phyloP scores from a whole-genome alignment of 78 protist species.

The Chrysochromulina tobinii region DNA sequence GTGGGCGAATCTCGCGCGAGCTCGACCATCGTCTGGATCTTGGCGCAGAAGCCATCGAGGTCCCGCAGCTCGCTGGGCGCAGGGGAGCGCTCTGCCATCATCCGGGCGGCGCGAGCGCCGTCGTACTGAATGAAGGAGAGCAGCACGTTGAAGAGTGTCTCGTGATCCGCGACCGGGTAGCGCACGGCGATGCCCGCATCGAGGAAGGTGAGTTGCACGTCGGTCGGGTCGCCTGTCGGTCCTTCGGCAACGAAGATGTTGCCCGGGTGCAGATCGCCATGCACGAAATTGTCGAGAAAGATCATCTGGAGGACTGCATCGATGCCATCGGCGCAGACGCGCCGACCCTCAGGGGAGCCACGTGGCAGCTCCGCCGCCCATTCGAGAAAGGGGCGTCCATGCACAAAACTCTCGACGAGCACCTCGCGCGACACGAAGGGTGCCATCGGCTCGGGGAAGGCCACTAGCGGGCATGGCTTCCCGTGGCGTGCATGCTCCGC shows the following conservation, averaged over 20 bases:
- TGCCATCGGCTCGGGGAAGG: constrained; percentile 6
- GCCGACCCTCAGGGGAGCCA: no score
- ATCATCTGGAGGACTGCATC: constrained; percentile 38
- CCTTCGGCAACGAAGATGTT: constrained; percentile 39
- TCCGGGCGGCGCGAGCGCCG: constrained; percentile 16
- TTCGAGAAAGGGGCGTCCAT: neutral
- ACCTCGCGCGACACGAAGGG: neutral
- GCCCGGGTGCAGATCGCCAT: constrained; percentile 59
- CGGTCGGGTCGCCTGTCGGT: neutral
- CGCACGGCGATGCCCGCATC: constrained; percentile 56
- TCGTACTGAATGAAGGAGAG: constrained; percentile 1
- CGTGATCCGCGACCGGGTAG: neutral
- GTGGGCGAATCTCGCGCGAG: neutral
- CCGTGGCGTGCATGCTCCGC: neutral
- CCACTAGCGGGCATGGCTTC: no score
- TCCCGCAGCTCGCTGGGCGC: neutral
- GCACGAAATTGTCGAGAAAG: constrained; percentile 45
- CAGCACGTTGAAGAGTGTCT: neutral
- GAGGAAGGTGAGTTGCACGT: neutral
- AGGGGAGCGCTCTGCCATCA: constrained; percentile 25
- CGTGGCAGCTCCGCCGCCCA: neutral
- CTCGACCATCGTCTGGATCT: neutral
- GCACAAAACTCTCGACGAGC: constrained; percentile 28
- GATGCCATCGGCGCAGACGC: neutral
- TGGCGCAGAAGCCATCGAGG: neutral